Percentiles rank a stretch among this genome's conserved stretches.
Evolutionary conservation across 768 basidiomycete species (phyloP).

Genomic region (Termitomyces sp.): DNA sequence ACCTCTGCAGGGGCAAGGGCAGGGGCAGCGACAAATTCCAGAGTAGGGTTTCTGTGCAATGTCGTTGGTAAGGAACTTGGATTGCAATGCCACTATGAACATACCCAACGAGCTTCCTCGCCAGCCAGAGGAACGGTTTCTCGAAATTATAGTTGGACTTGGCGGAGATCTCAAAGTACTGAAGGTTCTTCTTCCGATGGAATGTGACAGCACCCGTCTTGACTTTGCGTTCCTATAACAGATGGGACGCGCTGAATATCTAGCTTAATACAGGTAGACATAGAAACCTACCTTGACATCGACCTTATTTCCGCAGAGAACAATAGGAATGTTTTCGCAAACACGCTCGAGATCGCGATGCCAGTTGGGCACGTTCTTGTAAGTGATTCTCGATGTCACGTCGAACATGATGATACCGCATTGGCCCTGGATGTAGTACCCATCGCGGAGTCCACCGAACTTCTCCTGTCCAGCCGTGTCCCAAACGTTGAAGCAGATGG

Average conservation of each 20-base stretch:
- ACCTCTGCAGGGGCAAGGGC: constrained; percentile 95
- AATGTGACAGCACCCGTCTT: constrained; percentile 98
- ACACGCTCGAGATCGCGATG: constrained; percentile 99
- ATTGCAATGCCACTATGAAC: constrained; percentile 21
- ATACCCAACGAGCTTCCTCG: constrained; percentile 94
- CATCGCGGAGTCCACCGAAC: constrained; percentile 97
- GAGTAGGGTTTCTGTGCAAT: constrained; percentile 59
- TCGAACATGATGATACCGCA: constrained; percentile 99
- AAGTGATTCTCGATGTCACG: constrained; percentile 98
- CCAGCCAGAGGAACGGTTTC: constrained; percentile 99
- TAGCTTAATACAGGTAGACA: constrained; percentile 6
- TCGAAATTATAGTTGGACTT: constrained; percentile 99
- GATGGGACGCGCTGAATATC: neutral
- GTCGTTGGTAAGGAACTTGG: neutral
- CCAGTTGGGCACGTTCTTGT: constrained; percentile 99
- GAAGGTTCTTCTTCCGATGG: constrained; percentile 99
- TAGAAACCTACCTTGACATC: constrained; percentile 83
- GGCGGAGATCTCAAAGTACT: constrained; percentile 99
- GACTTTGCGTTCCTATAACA: constrained; percentile 91
- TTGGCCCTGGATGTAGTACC: constrained; percentile 96
- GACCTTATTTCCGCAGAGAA: constrained; percentile 99
- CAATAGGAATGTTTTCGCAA: constrained; percentile 99
- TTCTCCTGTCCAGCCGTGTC: constrained; percentile 99
- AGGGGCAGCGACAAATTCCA: constrained; percentile 97
- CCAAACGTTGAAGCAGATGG: constrained; percentile 99